Conservation (phyloP, 73 alveolate species). For the Blepharisma stoltei region DNA sequence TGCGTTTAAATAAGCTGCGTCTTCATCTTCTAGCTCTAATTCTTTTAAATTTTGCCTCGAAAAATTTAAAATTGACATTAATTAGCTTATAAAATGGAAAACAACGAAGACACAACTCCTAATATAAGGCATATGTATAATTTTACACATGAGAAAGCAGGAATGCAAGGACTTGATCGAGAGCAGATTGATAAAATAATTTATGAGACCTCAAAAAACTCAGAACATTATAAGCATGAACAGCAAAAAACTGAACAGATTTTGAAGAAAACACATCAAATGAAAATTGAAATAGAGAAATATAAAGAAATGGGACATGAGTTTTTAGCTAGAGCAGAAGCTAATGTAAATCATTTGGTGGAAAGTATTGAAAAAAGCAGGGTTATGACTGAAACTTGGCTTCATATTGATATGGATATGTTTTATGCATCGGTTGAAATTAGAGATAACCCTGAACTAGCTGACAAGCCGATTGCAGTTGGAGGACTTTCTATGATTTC, state of each 20-base stretch:
- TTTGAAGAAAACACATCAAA: constrained; percentile 43
- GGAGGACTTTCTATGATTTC: constrained; percentile 87
- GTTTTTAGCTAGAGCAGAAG: constrained; percentile 28
- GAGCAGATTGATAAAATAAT: constrained; percentile 58
- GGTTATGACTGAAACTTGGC: constrained; percentile 58
- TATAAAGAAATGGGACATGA: constrained; percentile 40
- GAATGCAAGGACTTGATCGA: constrained; percentile 69
- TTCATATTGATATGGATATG: constrained; percentile 99
- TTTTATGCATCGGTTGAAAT: constrained; percentile 97
- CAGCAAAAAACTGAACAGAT: constrained; percentile 34
- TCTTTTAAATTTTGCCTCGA: no score
- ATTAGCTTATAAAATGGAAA: no score
- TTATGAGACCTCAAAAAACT: constrained; percentile 71
- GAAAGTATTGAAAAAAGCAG: constrained; percentile 28
- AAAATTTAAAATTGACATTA: no score
- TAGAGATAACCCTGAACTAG: constrained; percentile 84
- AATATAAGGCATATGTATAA: constrained; percentile 39
- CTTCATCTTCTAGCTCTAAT: no score
- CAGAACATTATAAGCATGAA: constrained; percentile 61
- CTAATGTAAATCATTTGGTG: constrained; percentile 27
- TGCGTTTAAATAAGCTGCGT: no score
- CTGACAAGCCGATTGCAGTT: constrained; percentile 93
- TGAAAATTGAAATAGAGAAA: constrained; percentile 46
- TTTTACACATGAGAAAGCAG: constrained; percentile 69
- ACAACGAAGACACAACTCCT: no score